Percentiles rank a stretch among this genome's conserved stretches.
phyloP scores from a whole-genome alignment of 257 asterid species.

The Solanum corneliomulleri region DNA sequence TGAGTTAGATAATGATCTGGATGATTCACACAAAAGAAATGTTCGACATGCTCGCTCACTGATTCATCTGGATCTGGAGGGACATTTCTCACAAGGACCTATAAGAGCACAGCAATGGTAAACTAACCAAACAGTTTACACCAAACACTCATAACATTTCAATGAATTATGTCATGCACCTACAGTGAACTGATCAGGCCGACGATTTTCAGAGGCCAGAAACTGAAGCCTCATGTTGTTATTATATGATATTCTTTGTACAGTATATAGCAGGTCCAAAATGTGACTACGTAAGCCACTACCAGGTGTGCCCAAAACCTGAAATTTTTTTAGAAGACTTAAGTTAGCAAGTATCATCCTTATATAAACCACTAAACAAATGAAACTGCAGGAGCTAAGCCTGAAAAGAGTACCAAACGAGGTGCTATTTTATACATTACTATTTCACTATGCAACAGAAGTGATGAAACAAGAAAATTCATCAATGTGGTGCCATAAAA shows the following conservation, averaged over 20 bases:
- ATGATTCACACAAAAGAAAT: conserved; percentile 91
- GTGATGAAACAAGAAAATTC: neutral
- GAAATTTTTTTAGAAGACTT: neutral
- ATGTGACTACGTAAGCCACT: conserved; percentile 72
- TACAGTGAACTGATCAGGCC: conserved; percentile 86
- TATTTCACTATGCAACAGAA: neutral
- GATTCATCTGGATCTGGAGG: conserved; percentile 95
- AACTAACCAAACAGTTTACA: neutral
- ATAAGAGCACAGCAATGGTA: neutral
- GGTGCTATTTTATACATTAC: neutral
- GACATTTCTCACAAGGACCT: conserved; percentile 92
- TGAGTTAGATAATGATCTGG: conserved; percentile 68
- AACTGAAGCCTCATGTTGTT: conserved; percentile 66
- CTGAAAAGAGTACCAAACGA: neutral
- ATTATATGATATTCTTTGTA: conserved; percentile 69
- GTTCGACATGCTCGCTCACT: conserved; percentile 83
- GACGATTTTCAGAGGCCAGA: conserved; percentile 77
- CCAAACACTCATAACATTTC: neutral
- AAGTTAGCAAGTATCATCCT: neutral
- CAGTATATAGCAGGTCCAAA: conserved; percentile 77
- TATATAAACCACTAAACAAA: neutral
- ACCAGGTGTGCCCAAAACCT: conserved; percentile 76
- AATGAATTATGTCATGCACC: conserved; percentile 16
- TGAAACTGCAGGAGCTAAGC: neutral
- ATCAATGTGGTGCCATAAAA: neutral